Evolutionary conservation across 75 land plant species (phyloP).

Genomic region (Isoetes taiwanensis): DNA sequence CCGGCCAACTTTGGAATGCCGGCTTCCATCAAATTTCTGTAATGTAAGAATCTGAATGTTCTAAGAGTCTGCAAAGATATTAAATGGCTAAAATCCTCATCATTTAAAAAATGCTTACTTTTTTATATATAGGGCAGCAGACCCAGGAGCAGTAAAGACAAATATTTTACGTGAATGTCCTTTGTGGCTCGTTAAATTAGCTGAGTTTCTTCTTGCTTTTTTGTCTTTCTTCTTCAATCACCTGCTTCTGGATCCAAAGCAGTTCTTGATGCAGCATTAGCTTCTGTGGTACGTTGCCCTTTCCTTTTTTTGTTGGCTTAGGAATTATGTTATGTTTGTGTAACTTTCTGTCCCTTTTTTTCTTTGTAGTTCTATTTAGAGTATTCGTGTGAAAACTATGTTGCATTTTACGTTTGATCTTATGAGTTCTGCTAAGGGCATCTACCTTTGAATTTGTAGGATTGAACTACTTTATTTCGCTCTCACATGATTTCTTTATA

Average conservation of each 20-base stretch:
- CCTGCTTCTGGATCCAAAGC: constrained; percentile 40
- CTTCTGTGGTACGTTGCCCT: constrained; percentile 48
- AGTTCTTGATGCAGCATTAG: constrained; percentile 70
- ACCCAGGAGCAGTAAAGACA: constrained; percentile 76
- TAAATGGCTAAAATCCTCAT: neutral
- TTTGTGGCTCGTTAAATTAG: constrained; percentile 23
- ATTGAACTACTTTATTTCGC: neutral
- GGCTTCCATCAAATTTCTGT: constrained; percentile 30
- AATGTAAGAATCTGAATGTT: constrained; percentile 28
- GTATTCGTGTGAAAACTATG: neutral
- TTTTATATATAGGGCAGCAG: constrained; percentile 41
- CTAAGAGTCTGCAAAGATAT: neutral
- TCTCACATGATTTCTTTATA: neutral
- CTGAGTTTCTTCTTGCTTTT: constrained; percentile 25
- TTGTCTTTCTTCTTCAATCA: constrained; percentile 43
- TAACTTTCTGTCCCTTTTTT: neutral
- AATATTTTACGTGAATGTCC: constrained; percentile 68
- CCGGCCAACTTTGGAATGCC: constrained; percentile 24
- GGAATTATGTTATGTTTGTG: neutral
- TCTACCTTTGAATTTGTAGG: neutral
- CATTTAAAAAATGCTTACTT: neutral
- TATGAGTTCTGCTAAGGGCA: neutral
- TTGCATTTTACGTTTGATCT: neutral
- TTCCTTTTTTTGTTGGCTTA: neutral
- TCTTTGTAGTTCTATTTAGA: neutral